A percentile compares a stretch with the other conserved stretches of the same genome.
Conservation (phyloP, 148 eudicot genomes). For the Camellia lanceoleosa region DNA sequence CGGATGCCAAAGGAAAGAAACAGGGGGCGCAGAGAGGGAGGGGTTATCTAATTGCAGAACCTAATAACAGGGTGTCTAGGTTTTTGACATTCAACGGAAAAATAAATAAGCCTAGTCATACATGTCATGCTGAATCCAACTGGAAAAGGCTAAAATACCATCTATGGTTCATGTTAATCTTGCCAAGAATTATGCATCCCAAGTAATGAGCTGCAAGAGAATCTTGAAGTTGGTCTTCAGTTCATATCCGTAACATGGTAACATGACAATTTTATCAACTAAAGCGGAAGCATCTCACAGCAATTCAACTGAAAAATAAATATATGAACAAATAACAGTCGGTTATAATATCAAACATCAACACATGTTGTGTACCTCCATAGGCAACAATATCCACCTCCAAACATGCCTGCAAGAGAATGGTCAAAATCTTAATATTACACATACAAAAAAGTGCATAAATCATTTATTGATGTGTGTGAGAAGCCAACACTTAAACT, state of each 20-base stretch:
- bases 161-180: background rate
- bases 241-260: background rate
- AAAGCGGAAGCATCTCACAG: background rate
- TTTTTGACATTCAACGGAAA: background rate
- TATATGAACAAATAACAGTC: background rate
- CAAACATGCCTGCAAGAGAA: conserved; percentile 58
- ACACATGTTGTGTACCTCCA: conserved; percentile 54
- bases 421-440: background rate
- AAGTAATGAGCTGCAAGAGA: background rate
- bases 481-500: conserved; percentile 9
- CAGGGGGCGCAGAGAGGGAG: too few relatives aligned
- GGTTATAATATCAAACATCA: background rate
- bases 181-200: background rate
- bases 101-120: too few relatives aligned
- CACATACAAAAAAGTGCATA: background rate
- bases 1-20: background rate
- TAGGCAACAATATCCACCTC: conserved; percentile 94
- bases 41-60: background rate
- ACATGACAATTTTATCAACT: background rate
- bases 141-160: background rate
- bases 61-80: background rate
- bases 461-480: background rate
- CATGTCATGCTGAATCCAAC: background rate
- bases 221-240: background rate
- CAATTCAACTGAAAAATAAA: background rate